A percentile compares a stretch with the other conserved stretches of the same genome.
Evolutionary conservation across 805 yeast species (phyloP).

Genomic region (Starmera dryadoides): DNA sequence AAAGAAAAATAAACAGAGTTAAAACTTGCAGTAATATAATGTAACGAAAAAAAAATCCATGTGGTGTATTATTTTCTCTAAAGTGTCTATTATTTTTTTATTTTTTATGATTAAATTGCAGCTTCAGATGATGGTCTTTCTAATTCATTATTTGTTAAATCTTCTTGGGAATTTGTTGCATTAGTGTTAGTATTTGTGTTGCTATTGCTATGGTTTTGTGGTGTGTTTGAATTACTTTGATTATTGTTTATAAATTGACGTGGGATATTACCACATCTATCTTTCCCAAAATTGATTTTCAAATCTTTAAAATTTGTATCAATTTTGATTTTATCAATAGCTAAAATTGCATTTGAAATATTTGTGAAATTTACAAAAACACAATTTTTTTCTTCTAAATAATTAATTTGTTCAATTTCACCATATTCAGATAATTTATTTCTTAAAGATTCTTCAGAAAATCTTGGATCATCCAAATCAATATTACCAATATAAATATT

Average conservation of each 20-base stretch:
- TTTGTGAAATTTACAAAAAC: constrained; percentile 90
- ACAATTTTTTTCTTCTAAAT: constrained; percentile 74
- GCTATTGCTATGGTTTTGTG: not conserved
- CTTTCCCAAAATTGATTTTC: constrained; percentile 89
- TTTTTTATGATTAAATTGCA: too few species aligned
- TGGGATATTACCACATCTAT: constrained; percentile 92
- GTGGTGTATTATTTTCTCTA: too few species aligned
- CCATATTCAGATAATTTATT: constrained; percentile 77
- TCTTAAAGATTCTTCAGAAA: constrained; percentile 55
- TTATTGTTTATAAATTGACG: constrained; percentile 43
- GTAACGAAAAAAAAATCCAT: too few species aligned
- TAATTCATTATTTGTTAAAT: too few species aligned
- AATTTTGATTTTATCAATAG: constrained; percentile 84
- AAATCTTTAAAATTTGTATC: constrained; percentile 60
- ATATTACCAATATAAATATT: constrained; percentile 85
- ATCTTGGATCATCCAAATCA: constrained; percentile 28
- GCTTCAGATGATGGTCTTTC: not conserved
- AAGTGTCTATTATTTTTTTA: too few species aligned
- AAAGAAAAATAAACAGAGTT: too few species aligned
- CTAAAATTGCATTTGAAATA: constrained; percentile 85
- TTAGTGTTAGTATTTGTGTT: not conserved
- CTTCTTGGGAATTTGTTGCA: not conserved
- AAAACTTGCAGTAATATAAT: too few species aligned
- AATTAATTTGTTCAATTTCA: constrained; percentile 91
- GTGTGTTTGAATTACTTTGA: too few species aligned